Conservation (phyloP, 805 yeast species). For the Torulaspora maleeae region DNA sequence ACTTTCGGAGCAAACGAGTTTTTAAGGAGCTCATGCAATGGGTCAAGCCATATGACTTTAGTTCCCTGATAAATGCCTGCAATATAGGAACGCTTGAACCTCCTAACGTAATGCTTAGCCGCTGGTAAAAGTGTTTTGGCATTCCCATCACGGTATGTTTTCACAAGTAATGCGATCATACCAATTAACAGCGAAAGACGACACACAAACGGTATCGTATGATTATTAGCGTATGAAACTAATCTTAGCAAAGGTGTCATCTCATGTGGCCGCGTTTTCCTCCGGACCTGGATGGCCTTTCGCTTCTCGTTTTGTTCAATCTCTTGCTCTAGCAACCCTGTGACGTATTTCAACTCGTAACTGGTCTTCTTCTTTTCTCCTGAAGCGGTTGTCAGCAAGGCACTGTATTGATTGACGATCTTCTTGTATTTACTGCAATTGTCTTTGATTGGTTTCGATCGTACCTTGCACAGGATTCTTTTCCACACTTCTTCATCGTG, state of each 20-base stretch:
- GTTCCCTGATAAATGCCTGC: constrained; percentile 11
- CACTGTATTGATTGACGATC: constrained; percentile 28
- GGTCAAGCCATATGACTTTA: constrained; percentile 15
- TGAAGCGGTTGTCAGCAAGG: constrained; percentile 28
- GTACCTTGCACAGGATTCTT: constrained; percentile 13
- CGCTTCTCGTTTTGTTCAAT: constrained; percentile 18
- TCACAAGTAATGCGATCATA: constrained; percentile 12
- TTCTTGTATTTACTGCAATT: constrained; percentile 8
- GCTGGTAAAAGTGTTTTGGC: constrained; percentile 8
- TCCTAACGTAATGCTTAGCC: constrained; percentile 8
- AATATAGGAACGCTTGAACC: constrained; percentile 6
- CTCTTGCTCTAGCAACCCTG: constrained; percentile 17
- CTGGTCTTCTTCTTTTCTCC: constrained; percentile 7
- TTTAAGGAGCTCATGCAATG: constrained; percentile 12
- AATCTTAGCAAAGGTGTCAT: constrained; percentile 7
- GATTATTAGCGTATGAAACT: constrained; percentile 6
- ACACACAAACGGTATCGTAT: constrained; percentile 11
- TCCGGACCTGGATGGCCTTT: constrained; percentile 4
- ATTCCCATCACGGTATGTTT: constrained; percentile 8
- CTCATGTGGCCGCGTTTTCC: constrained; percentile 4
- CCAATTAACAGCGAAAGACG: constrained; percentile 15
- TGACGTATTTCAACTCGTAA: constrained; percentile 8
- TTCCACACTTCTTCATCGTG: constrained; percentile 19
- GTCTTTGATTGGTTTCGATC: constrained; percentile 1
- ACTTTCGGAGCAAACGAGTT: neutral